Conservation (phyloP, 345 rosid species). For the Corymbia maculata region DNA sequence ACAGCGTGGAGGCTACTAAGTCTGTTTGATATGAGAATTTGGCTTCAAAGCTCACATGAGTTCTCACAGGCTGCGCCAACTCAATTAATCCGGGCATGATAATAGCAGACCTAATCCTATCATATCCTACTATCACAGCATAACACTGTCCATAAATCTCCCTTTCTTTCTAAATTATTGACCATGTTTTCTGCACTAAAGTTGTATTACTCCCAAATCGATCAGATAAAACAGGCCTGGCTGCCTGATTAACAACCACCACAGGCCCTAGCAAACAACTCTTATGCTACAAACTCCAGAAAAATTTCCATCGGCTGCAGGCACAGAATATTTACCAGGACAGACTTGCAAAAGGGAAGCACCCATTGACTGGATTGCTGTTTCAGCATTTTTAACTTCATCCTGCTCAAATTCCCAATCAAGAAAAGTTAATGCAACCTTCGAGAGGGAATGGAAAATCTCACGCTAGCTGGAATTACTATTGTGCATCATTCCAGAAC, state of each 20-base stretch:
- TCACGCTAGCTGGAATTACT: neutral
- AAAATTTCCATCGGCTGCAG: neutral
- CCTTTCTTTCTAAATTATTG: neutral
- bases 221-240: neutral
- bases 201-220: neutral
- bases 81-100: neutral
- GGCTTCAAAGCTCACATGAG: neutral
- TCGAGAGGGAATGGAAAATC: neutral
- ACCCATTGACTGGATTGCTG: slow-evolving; percentile 66
- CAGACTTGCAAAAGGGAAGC: slow-evolving; percentile 52
- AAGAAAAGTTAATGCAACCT: neutral
- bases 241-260: neutral
- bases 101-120: neutral
- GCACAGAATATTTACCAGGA: slow-evolving; percentile 26
- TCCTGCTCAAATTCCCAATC: slow-evolving; percentile 19
- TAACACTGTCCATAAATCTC: neutral
- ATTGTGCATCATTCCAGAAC: neutral
- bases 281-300: neutral
- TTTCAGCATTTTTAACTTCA: slow-evolving; percentile 62
- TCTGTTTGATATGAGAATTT: neutral
- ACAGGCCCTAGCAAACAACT: neutral
- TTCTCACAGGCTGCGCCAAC: neutral
- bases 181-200: neutral
- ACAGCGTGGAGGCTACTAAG: neutral
- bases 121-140: neutral